Percentiles rank a stretch among this genome's conserved stretches.
Conservation (phyloP, 805 yeast genomes). For the Candida railenensis region DNA sequence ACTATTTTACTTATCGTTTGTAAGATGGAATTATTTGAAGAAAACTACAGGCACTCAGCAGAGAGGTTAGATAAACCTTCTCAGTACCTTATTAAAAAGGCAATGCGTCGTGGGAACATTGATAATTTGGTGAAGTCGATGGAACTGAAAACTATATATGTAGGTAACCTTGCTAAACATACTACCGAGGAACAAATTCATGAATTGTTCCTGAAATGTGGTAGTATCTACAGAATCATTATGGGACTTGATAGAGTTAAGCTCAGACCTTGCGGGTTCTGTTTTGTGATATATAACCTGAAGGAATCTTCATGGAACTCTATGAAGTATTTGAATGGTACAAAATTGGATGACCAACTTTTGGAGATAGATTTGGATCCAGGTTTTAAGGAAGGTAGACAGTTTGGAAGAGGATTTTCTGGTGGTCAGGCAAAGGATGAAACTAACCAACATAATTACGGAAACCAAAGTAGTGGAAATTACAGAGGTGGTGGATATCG, state of each 20-base stretch:
- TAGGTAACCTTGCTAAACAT: constrained; percentile 85
- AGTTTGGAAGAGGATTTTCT: constrained; percentile 86
- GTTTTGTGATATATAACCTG: constrained; percentile 77
- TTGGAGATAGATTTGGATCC: constrained; percentile 92
- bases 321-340: constrained; percentile 76
- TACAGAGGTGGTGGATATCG: constrained; percentile 20
- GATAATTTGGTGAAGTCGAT: constrained; percentile 66
- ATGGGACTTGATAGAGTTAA: constrained; percentile 94
- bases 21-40: constrained; percentile 39
- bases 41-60: constrained; percentile 59
- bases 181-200: constrained; percentile 94
- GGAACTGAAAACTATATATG: constrained; percentile 76
- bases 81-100: constrained; percentile 63
- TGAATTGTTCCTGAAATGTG: constrained; percentile 83
- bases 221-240: constrained; percentile 72
- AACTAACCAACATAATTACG: constrained; percentile 9
- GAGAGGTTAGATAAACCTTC: constrained; percentile 73
- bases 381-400: constrained; percentile 93
- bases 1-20: neutral
- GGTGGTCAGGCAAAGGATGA: constrained; percentile 83
- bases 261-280: constrained; percentile 94
- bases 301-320: constrained; percentile 77
- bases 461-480: constrained; percentile 16
- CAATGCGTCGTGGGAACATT: constrained; percentile 50
- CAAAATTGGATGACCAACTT: constrained; percentile 78